Base-by-base conservation (phyloP, 805 yeast species). In the Lipomyces sp. region DNA sequence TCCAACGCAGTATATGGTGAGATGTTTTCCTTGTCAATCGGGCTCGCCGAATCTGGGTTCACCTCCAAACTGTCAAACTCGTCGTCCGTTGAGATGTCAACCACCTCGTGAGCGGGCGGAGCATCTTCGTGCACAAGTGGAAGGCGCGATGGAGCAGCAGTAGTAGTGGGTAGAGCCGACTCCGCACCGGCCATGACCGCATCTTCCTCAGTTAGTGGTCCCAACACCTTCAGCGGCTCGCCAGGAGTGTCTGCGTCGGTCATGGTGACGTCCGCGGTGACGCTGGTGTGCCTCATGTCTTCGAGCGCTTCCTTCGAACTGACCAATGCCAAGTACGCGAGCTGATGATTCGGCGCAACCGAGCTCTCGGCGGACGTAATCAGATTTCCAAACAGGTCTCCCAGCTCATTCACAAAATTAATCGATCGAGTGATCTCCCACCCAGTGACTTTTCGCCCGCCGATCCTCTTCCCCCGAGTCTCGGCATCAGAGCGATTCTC, bases 301-400 rank as follows among this genome's bases (percentile, higher is more conserved):
- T 46, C 39, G 45, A 57, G 54, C 10, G 58, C 59, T 16, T 50
- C 60, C 36, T 72, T 76, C 34, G 77, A 79, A 26, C 85, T 90
- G 26, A 70, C 65, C 56, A 93, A 84, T 1, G 97, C 93, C 59
- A 93, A 73, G 64, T 85, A 91, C 0, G 95, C 96, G 55, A 93
- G 72, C 57, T 88, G 95, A 60, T 81, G 81, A 28, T 80, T 78
- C 0, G 98, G 98, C 3, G 83, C 79, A 2, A 91, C 87, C 59
- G 84, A 82, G 51, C 87, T 72, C 24, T 73, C 66, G 6, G 72
- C 64, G 0, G 88, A 76, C 51, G 77, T 76, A 8, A 86, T 82
- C 83, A 89, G 79, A 46, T 82, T 82, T 29, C 70, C 58, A 64
- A 86, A 93, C 36, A 93, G 70, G 37, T 77, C 79, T 51, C 85